A percentile compares a stretch with the other conserved stretches of the same genome.
phyloP scores from a whole-genome alignment of 805 yeast genomes.

The Millerago galiae region DNA sequence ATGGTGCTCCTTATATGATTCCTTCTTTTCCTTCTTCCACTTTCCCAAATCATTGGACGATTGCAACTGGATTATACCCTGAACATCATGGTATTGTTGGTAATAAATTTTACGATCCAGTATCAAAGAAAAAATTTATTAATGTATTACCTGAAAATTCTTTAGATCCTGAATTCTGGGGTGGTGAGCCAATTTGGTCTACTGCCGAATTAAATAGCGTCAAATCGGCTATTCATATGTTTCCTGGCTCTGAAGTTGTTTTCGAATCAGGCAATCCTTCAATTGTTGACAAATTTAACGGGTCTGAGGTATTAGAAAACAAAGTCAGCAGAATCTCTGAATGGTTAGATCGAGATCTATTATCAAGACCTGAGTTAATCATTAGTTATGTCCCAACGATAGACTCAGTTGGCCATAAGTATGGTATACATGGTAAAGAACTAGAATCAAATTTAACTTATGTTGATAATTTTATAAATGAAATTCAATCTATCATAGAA shows the following conservation, averaged over 20 bases:
- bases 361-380: slow-evolving; percentile 65
- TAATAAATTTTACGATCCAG: slow-evolving; percentile 69
- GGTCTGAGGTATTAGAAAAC: slow-evolving; percentile 47
- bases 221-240: slow-evolving; percentile 80
- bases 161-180: slow-evolving; percentile 66
- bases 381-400: slow-evolving; percentile 76
- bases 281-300: slow-evolving; percentile 56
- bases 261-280: slow-evolving; percentile 43
- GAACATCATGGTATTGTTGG: slow-evolving; percentile 83
- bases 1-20: slow-evolving; percentile 74
- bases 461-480: slow-evolving; percentile 61
- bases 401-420: slow-evolving; percentile 69
- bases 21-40: slow-evolving; percentile 89
- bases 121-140: slow-evolving; percentile 46
- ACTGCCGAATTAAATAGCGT: slow-evolving; percentile 63
- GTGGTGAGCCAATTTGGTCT: slow-evolving; percentile 86
- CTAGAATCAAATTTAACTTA: slow-evolving; percentile 46
- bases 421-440: slow-evolving; percentile 60
- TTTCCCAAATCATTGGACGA: slow-evolving; percentile 88
- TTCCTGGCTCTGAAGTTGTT: slow-evolving; percentile 88
- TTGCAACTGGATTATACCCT: slow-evolving; percentile 83
- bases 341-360: slow-evolving; percentile 60
- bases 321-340: slow-evolving; percentile 54
- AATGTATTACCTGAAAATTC: slow-evolving; percentile 52
- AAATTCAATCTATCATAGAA: slow-evolving; percentile 40